A percentile compares a stretch with the other conserved stretches of the same genome.
phyloP scores from a whole-genome alignment of 805 yeast species.

The Yamadazyma endophytica region DNA sequence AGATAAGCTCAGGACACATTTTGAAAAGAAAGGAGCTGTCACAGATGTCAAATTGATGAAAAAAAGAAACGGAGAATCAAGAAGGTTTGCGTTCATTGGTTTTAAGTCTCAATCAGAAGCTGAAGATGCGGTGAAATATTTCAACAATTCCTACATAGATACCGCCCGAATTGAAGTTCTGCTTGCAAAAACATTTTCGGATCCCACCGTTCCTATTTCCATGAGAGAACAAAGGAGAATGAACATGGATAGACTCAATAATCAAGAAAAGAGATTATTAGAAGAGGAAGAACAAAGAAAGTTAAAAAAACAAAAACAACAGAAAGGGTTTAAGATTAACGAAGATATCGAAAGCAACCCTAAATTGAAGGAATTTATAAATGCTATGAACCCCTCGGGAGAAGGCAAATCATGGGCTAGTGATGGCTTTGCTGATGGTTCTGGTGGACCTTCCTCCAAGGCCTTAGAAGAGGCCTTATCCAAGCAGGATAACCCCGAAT shows the following conservation, averaged over 20 bases:
- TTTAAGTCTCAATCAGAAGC: constrained; percentile 75
- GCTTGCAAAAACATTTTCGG: constrained; percentile 80
- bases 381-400: constrained; percentile 73
- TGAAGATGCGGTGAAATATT: constrained; percentile 67
- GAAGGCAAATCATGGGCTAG: constrained; percentile 74
- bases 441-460: constrained; percentile 43
- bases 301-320: constrained; percentile 35
- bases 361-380: constrained; percentile 73
- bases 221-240: constrained; percentile 33
- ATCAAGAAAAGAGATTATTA: constrained; percentile 40
- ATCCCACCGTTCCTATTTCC: constrained; percentile 73
- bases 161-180: constrained; percentile 77
- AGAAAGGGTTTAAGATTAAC: constrained; percentile 39
- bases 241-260: constrained; percentile 43
- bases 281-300: constrained; percentile 36
- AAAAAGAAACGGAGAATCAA: constrained; percentile 77
- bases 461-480: constrained; percentile 42
- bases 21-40: constrained; percentile 56
- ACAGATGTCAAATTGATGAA: constrained; percentile 87
- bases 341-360: constrained; percentile 62
- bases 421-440: constrained; percentile 47
- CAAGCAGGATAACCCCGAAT: constrained; percentile 13
- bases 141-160: constrained; percentile 74
- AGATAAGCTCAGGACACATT: constrained; percentile 64
- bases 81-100: constrained; percentile 93